Evolutionary conservation across 495 filamentous ascomycete genomes (phyloP).

Genomic region (Penicillium ochrochloron): DNA sequence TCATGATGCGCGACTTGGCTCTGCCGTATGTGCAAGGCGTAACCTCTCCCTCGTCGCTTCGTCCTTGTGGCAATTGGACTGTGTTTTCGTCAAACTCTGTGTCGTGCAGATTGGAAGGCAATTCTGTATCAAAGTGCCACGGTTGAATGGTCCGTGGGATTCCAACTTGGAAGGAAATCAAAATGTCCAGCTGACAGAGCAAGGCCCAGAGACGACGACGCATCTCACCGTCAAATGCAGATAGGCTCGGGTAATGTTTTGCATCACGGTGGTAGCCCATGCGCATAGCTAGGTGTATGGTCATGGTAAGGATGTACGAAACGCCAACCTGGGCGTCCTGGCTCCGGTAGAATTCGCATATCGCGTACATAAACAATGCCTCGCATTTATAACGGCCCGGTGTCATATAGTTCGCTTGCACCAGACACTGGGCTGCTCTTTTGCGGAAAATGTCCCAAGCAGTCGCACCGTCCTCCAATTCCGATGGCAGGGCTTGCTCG

Average conservation of each 20-base stretch:
- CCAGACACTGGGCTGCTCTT: constrained; percentile 38
- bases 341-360: constrained; percentile 43
- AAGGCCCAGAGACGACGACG: constrained; percentile 48
- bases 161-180: constrained; percentile 52
- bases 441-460: constrained; percentile 34
- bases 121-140: constrained; percentile 48
- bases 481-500: constrained; percentile 33
- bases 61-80: constrained; percentile 38
- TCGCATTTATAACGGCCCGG: constrained; percentile 43
- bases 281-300: constrained; percentile 47
- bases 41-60: constrained; percentile 40
- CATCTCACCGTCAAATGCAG: constrained; percentile 50
- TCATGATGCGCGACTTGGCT: constrained; percentile 48
- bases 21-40: constrained; percentile 44
- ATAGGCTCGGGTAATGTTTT: constrained; percentile 41
- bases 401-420: constrained; percentile 39
- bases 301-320: constrained; percentile 43
- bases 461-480: constrained; percentile 22
- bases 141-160: constrained; percentile 49
- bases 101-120: constrained; percentile 49
- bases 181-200: constrained; percentile 45
- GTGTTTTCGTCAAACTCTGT: constrained; percentile 48
- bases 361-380: constrained; percentile 43
- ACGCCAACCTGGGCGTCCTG: constrained; percentile 43
- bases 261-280: constrained; percentile 55